Conservation (phyloP, 768 basidiomycete genomes). For the Pulveroboletus ravenelii region DNA sequence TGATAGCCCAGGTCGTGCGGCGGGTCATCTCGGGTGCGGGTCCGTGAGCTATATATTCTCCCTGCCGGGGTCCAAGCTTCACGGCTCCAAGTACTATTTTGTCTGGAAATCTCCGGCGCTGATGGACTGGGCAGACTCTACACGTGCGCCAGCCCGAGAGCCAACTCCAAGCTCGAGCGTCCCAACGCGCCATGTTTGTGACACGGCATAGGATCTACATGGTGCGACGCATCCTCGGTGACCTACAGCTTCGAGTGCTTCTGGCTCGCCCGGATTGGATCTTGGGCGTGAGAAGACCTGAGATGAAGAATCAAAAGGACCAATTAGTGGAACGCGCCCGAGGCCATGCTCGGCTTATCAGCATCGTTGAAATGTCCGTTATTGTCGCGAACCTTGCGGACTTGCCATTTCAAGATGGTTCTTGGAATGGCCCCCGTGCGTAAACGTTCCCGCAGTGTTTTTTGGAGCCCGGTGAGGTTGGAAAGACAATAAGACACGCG, state of each 20-base stretch:
- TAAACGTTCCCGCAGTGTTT: constrained; percentile 2
- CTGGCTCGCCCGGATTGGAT: background rate
- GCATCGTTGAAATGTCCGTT: constrained; percentile 12
- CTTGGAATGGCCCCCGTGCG: background rate
- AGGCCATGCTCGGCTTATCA: background rate
- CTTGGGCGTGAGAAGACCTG: background rate
- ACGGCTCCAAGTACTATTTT: background rate
- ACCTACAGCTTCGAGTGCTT: background rate
- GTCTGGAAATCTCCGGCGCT: background rate
- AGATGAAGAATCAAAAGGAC: background rate
- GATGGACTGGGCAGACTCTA: background rate
- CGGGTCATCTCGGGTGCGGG: background rate
- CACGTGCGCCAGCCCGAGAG: background rate
- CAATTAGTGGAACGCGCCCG: background rate
- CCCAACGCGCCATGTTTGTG: background rate
- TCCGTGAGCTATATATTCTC: background rate
- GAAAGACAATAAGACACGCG: background rate
- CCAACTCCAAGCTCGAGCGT: background rate
- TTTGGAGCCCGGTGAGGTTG: background rate
- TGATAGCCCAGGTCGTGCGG: background rate
- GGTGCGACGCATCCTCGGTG: no score
- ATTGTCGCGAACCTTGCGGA: constrained; percentile 17
- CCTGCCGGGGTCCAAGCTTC: background rate
- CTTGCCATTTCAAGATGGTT: constrained; percentile 10
- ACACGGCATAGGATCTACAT: background rate